Percentiles rank a stretch among this genome's conserved stretches.
phyloP scores from a whole-genome alignment of 371 early-diverging fungal species.

The Mortierella polycephala region DNA sequence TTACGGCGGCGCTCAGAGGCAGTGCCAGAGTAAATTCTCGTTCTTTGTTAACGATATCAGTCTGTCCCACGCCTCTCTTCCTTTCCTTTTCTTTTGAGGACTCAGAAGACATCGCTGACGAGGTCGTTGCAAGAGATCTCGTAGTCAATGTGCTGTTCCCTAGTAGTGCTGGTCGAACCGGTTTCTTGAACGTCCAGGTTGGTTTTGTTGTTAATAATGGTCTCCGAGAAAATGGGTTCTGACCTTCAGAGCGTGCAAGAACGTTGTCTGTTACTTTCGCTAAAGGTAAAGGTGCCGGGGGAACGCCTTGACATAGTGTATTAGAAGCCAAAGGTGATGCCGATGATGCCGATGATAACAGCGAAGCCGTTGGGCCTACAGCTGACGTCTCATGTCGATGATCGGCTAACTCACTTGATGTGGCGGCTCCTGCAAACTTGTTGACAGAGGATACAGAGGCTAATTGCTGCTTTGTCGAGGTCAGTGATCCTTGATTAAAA shows the following conservation, averaged over 20 bases:
- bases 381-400: neutral
- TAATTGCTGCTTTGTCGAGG: neutral
- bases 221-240: conserved; percentile 5
- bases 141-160: conserved; percentile 23
- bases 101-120: conserved; percentile 3
- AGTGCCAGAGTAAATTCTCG: too few species aligned
- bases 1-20: conserved; percentile 4
- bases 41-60: too few species aligned
- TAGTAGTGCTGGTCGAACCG: conserved; percentile 22
- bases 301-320: conserved; percentile 17
- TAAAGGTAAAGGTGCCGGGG: conserved; percentile 14
- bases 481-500: neutral
- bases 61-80: conserved; percentile 2
- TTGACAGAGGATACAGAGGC: neutral
- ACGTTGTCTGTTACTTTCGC: conserved; percentile 13
- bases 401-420: neutral
- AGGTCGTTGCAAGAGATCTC: conserved; percentile 9
- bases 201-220: conserved; percentile 20
- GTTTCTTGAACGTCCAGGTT: conserved; percentile 16
- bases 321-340: neutral
- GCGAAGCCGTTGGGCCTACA: neutral
- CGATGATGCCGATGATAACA: neutral
- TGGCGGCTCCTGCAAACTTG: neutral
- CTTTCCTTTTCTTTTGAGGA: neutral
- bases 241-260: conserved; percentile 21